phyloP scores from a whole-genome alignment of 441 rosid species.

The Biscutella auriculata region DNA sequence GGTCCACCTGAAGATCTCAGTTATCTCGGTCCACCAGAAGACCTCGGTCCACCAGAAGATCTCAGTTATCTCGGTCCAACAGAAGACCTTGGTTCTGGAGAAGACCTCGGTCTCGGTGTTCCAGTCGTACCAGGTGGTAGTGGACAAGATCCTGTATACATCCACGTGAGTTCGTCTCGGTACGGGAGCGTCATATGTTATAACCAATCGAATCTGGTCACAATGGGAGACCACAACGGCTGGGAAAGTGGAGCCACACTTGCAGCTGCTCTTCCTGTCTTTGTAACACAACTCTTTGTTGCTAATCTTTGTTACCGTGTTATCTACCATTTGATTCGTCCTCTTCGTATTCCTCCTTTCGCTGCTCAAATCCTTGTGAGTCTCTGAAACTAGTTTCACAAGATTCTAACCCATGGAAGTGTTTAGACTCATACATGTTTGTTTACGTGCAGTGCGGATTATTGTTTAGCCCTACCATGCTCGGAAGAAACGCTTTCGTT shows the following conservation, averaged over 20 bases:
- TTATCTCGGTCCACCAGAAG: too few species aligned
- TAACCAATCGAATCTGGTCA: neutral
- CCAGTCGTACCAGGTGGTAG: too few species aligned
- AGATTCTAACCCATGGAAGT: neutral
- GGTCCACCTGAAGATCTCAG: neutral
- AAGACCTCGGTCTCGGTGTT: too few species aligned
- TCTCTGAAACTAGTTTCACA: neutral
- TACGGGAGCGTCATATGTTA: conserved; percentile 11
- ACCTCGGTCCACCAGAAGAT: too few species aligned
- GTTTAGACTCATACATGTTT: too few species aligned
- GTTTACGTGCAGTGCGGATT: conserved; percentile 30
- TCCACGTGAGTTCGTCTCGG: neutral
- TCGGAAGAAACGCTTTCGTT: neutral
- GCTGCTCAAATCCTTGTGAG: conserved; percentile 26
- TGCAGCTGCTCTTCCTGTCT: conserved; percentile 15
- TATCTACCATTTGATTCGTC: conserved; percentile 5
- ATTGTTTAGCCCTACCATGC: conserved; percentile 30
- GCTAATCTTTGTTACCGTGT: conserved; percentile 12
- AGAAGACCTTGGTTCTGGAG: too few species aligned
- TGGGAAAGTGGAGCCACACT: conserved; percentile 6
- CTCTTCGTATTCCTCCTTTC: conserved; percentile 22
- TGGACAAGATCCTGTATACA: too few species aligned
- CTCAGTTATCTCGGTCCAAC: too few species aligned
- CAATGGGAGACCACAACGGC: neutral
- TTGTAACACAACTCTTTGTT: conserved; percentile 12